Evolutionary conservation across 2,329 filamentous ascomycete species (phyloP).

Genomic region (Sporothrix dimorphospora): DNA sequence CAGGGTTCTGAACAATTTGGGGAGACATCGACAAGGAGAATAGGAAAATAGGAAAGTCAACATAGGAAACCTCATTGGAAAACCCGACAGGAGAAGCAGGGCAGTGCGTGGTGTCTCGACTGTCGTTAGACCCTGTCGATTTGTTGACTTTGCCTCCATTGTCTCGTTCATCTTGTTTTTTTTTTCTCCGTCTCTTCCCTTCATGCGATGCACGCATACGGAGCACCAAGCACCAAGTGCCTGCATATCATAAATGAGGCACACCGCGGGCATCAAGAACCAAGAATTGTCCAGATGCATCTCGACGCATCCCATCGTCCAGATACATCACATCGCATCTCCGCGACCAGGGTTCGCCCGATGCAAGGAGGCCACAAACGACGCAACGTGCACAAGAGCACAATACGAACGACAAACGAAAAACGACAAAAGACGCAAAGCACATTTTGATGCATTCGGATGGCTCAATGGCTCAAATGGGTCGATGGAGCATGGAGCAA

Average conservation of each 20-base stretch:
- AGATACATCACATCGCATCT: not conserved
- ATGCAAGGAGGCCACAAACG: slow-evolving; percentile 13
- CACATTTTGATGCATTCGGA: not conserved
- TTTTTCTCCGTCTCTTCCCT: not conserved
- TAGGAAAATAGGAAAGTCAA: not conserved
- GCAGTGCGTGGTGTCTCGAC: not conserved
- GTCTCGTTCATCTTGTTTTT: slow-evolving; percentile 17
- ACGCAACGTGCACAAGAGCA: not conserved
- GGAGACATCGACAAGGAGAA: slow-evolving; percentile 9
- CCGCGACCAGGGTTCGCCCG: not conserved
- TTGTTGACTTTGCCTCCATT: slow-evolving; percentile 5
- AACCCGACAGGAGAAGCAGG: not conserved
- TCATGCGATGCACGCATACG: slow-evolving; percentile 5
- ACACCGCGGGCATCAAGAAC: not conserved
- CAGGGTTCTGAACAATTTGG: slow-evolving; percentile 1
- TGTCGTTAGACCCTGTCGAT: not conserved
- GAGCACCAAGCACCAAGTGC: slow-evolving; percentile 6
- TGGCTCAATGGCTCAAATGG: not conserved
- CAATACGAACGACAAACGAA: not conserved
- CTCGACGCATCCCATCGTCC: not conserved
- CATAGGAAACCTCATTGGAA: not conserved
- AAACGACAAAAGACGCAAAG: not conserved
- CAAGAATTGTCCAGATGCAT: not conserved
- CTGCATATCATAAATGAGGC: slow-evolving; percentile 6
- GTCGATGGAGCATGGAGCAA: not conserved